Evolutionary conservation across 768 basidiomycete genomes (phyloP), one percentile per base, ranked within the genome.

Genomic region (Sarcodon sp.): DNA sequence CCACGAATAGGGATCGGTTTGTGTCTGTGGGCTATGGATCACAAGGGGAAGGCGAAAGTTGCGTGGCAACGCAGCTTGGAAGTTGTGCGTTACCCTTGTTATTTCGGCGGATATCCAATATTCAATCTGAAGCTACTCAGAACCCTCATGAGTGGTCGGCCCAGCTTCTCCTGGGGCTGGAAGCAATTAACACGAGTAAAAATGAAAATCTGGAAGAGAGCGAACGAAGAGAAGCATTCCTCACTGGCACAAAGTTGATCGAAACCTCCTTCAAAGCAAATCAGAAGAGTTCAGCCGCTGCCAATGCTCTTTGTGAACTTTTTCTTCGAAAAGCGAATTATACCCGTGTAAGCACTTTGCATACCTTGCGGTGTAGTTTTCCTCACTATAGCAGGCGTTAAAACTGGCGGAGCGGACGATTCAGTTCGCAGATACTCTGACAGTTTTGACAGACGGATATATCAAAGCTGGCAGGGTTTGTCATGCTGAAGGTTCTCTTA

Each of bases 1-100:
- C 94, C 96, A 33, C 79, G 96, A 6, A 85, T 98, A 49, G 96
- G 96, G 13, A 89, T 98, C 36, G 96, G 96, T 7, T 67, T 99
- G 4, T 97, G 94, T 63, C 69, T 91, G 16, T 98, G 89, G 90
- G 79, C 86, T 4, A 69, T 96, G 66, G 86, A 86, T 50, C 78
- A 94, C 55, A 83, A 82, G 51, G 71, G 73, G 2, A 83, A 82
- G 54, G 96, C 94, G 0, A 82, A 79, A 54, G 75, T 75, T 18
- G 94, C 94, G 0, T 99, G 96, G 94, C 76, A 91, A 57, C 73
- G 93, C 33, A 87, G 87, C 54, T 60, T 89, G 47, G 87, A 87
- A 64, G 77, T 91, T 53, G 91, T 88, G 51, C 48, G 87, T 72
- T 15, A 10, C 50, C 21, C 5, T 13, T 3, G 10, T 15, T 7